A percentile compares a stretch with the other conserved stretches of the same genome.
These are phyloP conservation scores for Pyrenophora graminea DNA, from an alignment of 2,329 filamentous ascomycete genomes.

Conservation along the genomic window DNA sequence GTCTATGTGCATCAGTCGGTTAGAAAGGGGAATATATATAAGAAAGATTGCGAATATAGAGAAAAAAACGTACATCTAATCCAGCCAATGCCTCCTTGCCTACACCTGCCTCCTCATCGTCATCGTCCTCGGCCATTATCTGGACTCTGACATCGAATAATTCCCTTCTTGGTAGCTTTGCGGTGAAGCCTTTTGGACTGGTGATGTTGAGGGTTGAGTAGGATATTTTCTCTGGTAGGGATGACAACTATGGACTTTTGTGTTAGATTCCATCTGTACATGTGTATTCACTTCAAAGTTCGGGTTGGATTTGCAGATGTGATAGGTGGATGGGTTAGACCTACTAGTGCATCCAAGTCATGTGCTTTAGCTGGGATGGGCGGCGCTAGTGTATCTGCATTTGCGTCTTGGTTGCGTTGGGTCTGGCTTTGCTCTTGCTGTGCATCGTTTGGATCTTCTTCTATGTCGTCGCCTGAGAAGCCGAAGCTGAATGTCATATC, in stretches of 20 bases:
- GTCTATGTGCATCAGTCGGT: slow-evolving; percentile 32
- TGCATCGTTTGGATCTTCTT: slow-evolving; percentile 50
- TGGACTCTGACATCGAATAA: slow-evolving; percentile 82
- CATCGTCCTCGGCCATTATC: slow-evolving; percentile 71
- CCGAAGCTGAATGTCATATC: slow-evolving; percentile 58
- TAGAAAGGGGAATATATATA: not conserved
- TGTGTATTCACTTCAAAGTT: no score
- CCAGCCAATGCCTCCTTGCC: no score
- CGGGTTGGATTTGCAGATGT: no score
- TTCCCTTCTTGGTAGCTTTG: slow-evolving; percentile 71
- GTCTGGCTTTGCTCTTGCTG: slow-evolving; percentile 11
- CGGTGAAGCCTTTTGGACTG: slow-evolving; percentile 59
- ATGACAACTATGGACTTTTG: slow-evolving; percentile 52
- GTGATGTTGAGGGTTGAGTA: slow-evolving; percentile 66
- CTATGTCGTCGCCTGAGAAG: slow-evolving; percentile 64
- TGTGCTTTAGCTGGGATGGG: slow-evolving; percentile 48
- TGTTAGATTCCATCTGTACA: not conserved
- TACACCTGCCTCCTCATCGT: slow-evolving; percentile 8
- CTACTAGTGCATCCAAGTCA: slow-evolving; percentile 55
- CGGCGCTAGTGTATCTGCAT: slow-evolving; percentile 26
- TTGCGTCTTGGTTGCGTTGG: slow-evolving; percentile 2
- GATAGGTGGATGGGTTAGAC: slow-evolving; percentile 15
- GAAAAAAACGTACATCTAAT: slow-evolving; percentile 1
- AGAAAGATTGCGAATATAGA: no score
- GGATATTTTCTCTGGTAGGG: slow-evolving; percentile 73